Base-by-base conservation (phyloP, 164 flowering plant species). In the Liriodendron chinense region DNA sequence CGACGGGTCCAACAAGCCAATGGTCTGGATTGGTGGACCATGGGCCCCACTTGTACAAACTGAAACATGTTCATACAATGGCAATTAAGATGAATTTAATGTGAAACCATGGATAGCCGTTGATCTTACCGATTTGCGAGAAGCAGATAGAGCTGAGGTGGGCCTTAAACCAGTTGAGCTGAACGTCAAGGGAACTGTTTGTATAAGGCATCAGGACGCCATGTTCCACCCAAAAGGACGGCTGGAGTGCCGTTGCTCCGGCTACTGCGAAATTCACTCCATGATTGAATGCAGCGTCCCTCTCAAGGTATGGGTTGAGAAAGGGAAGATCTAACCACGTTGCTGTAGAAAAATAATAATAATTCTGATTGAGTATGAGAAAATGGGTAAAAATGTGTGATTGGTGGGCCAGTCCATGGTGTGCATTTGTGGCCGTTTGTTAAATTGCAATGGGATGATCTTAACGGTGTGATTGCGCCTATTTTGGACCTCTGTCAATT, bases 261-360 rank as follows among this genome's bases (percentile, higher is more conserved):
- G 74, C 74, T 1, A 71, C 74, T 16, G 74, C 74, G 20, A 71
- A 71, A 56, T 71, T 71, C 10, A 59, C 74, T 1, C 74, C 74
- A 53, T 71, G 63, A 6, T 50, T 7, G 65, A 71, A 71, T 26
- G 13, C 63, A 9, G 23, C 64, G 64, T 21, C 74, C 24, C 26
- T 59, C 10, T 71, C 9, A 14, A 71, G 64, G n/a, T 71, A 71
- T 13, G 74, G 74, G 12, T 53, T 23, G 9, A 71, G 43, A 16
- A 22, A 20, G 22, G 74, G 74, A n/a, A 71, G 65, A 23, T 16
- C 47, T 16, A 53, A 24, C 13, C 10, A 47, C 47, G 2, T 25
- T 2, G 74, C 74, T 71, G 63, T 20, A 50, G 1, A 53, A 48
- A 16, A 34, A 16, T 3, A 68, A 1, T n/a, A n/a, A 1, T 2